Conservation (phyloP, 345 rosid species). For the Citrus medica region DNA sequence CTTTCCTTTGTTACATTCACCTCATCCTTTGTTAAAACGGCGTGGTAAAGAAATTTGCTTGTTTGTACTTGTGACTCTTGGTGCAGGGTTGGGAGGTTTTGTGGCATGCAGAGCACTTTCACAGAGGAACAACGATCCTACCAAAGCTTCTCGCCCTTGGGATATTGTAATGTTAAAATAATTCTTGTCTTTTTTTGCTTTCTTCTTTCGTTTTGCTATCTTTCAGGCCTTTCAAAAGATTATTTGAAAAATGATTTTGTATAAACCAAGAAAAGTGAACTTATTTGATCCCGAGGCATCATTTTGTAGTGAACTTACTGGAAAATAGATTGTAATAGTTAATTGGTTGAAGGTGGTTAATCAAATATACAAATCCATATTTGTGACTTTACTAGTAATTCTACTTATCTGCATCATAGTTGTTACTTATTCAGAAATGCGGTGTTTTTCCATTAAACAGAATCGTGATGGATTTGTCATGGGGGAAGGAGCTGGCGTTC, state of each 20-base stretch:
- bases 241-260: not conserved
- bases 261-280: not conserved
- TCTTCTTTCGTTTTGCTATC: slow-evolving; percentile 4
- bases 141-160: slow-evolving; percentile 99
- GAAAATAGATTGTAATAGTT: not conserved
- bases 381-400: not conserved
- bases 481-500: slow-evolving; percentile 99
- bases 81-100: slow-evolving; percentile 96
- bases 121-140: slow-evolving; percentile 77
- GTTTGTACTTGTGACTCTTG: slow-evolving; percentile 18
- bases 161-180: slow-evolving; percentile 51
- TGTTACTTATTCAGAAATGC: slow-evolving; percentile 5
- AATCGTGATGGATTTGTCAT: slow-evolving; percentile 95
- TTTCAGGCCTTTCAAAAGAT: not conserved
- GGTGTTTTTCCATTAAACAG: slow-evolving; percentile 36
- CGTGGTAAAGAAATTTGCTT: slow-evolving; percentile 1
- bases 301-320: not conserved
- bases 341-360: not conserved
- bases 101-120: slow-evolving; percentile 93
- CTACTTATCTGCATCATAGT: not conserved
- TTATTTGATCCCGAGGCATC: not conserved
- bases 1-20: slow-evolving; percentile 6
- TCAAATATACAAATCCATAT: not conserved
- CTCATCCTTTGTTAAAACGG: slow-evolving; percentile 13
- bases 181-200: not conserved